A percentile compares a stretch with the other conserved stretches of the same genome.
These are phyloP conservation scores for Piromyces finnis DNA, from an alignment of 192 early-diverging fungal species.

Conservation along the genomic window DNA sequence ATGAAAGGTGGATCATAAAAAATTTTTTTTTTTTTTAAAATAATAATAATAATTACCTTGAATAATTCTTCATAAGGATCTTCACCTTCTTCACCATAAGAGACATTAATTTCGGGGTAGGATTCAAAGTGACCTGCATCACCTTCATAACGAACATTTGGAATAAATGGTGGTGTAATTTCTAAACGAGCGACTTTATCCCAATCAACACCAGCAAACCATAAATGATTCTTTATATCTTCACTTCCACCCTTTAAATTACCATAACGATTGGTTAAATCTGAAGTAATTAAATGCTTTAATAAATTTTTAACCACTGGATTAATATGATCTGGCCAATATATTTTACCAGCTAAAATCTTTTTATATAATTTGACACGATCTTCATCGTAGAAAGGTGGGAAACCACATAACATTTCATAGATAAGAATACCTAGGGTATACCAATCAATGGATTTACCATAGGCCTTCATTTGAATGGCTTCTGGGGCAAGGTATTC, in stretches of 20 bases:
- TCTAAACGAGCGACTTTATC: background rate
- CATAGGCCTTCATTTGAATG: background rate
- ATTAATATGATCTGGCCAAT: background rate
- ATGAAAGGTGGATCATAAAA: too few species aligned
- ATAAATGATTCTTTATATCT: slow-evolving; percentile 2
- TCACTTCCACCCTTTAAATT: slow-evolving; percentile 11
- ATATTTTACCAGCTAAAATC: background rate
- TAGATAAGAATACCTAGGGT: background rate
- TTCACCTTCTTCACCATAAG: background rate
- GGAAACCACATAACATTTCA: slow-evolving; percentile 1
- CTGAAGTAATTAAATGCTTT: background rate
- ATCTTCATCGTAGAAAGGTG: background rate
- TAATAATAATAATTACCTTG: too few species aligned
- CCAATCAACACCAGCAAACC: slow-evolving; percentile 3
- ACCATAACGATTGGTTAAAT: background rate
- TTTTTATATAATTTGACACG: background rate
- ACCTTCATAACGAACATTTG: background rate
- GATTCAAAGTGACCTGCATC: background rate
- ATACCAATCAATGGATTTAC: slow-evolving; percentile 1
- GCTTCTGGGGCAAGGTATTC: slow-evolving; percentile 1
- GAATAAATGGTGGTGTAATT: slow-evolving; percentile 1
- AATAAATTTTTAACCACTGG: background rate
- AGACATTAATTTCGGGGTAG: background rate
- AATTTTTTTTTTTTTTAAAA: too few species aligned
- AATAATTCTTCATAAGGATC: background rate